Base-by-base conservation (phyloP, 768 basidiomycete genomes). In the Stropharia rugosoannulata region DNA sequence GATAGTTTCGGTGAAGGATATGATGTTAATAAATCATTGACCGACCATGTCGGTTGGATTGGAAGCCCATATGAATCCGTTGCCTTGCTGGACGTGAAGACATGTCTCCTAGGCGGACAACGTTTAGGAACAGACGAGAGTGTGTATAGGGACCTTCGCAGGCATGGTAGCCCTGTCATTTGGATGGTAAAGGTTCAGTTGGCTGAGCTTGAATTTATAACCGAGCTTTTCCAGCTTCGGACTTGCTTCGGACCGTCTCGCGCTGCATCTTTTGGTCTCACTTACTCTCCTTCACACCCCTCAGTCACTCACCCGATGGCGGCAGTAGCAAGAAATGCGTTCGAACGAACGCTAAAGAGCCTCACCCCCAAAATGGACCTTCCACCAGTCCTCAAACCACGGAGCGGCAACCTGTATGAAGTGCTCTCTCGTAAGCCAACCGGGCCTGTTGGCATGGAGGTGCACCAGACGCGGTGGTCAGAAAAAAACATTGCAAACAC, bases 401-500 rank as follows among this genome's bases (percentile, higher is more conserved):
- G 69, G n/a, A 75, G 84, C 1, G 85, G 83, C 18, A 90, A 81
- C 61, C 75, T 94, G 4, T 94, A 84, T 63, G 75, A 90, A 71
- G 75, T 91, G 19, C 78, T 94, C 36, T 84, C 90, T 11, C 78
- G 87, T 47, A 76, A 84, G 45, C 86, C 89, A 19, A 69, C 75
- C 25, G 85, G 85, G 57, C 88, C 88, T 27, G 73, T 87, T 44
- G 91, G 91, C 25, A 78, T 79, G 62, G 73, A 74, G 54, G 81
- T 94, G 1, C 76, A 88, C 69, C 93, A 94, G 68, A 75, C 75
- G 50, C 80, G 92, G 57, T 94, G 92, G 92, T 71, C 75, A 29
- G 65, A 72, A 29, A 93, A 92, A 71, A 78, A 81, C 16, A 87
- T 92, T 58, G 60, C 68, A 46, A 77, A 81, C 40, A 87, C 82